phyloP scores from a whole-genome alignment of 352 stramenopile species.

The Phytophthora agathidicida region DNA sequence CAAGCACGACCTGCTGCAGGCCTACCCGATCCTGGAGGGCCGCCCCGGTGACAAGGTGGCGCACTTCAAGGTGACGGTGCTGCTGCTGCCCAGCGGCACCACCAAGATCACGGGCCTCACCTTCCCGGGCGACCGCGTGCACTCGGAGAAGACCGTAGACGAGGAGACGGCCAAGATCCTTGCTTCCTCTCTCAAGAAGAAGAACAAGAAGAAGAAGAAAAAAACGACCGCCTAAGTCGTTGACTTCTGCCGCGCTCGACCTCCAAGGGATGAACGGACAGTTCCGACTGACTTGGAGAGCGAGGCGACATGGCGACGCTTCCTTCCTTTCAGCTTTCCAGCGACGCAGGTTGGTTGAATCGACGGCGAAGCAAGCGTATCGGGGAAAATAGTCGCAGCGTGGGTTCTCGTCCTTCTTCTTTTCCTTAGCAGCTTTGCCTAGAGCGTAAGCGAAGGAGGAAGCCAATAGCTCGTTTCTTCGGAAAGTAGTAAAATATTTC shows the following conservation, averaged over 20 bases:
- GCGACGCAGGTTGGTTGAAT: conserved; percentile 20
- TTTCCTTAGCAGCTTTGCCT: conserved; percentile 41
- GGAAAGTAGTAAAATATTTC: conserved; percentile 62
- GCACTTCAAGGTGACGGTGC: conserved; percentile 99
- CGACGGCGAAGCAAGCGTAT: conserved; percentile 34
- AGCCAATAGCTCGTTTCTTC: conserved; percentile 41
- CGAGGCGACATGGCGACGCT: conserved; percentile 21
- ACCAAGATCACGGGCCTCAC: conserved; percentile 95
- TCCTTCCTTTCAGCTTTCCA: conserved; percentile 29
- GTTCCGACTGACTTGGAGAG: conserved; percentile 4
- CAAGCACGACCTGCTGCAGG: conserved; percentile 96
- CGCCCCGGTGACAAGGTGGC: conserved; percentile 95
- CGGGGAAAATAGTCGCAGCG: conserved; percentile 26
- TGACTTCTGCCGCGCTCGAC: conserved; percentile 4
- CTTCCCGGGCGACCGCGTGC: conserved; percentile 90
- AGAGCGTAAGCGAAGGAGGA: conserved; percentile 33
- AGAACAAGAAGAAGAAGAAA: conserved; percentile 96
- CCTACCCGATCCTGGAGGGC: conserved; percentile 98
- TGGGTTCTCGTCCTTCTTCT: conserved; percentile 37
- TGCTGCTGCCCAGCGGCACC: conserved; percentile 96
- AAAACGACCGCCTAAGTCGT: conserved; percentile 47
- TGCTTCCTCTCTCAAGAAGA: conserved; percentile 94
- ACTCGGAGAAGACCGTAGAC: conserved; percentile 93
- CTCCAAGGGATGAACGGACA: too few species aligned
- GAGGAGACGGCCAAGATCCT: conserved; percentile 93